A percentile compares a stretch with the other conserved stretches of the same genome.
Evolutionary conservation across 768 basidiomycete species (phyloP).

Genomic region (Dioszegia hungarica): DNA sequence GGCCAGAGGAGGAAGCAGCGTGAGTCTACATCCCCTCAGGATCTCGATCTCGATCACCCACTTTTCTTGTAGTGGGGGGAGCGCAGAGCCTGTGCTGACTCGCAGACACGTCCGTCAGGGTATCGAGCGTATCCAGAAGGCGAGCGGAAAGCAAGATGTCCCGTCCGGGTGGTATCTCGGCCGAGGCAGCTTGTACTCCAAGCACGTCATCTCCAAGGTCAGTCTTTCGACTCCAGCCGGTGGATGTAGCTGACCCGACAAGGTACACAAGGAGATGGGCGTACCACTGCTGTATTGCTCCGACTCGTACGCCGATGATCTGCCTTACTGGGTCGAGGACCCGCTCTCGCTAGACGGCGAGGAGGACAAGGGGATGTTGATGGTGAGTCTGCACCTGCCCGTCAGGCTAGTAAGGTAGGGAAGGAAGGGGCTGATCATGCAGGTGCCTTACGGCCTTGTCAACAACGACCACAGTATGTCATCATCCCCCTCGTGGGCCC

Average conservation of each 20-base stretch:
- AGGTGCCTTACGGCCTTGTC: conserved; percentile 22
- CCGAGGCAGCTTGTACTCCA: conserved; percentile 13
- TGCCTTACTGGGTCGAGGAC: conserved; percentile 27
- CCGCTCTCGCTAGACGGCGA: conserved; percentile 20
- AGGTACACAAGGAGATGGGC: conserved; percentile 29
- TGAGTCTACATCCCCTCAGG: not conserved
- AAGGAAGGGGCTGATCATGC: not conserved
- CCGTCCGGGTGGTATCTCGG: conserved; percentile 31
- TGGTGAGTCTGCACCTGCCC: conserved; percentile 5
- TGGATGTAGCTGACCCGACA: not conserved
- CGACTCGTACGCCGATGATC: conserved; percentile 29
- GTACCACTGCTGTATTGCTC: conserved; percentile 31
- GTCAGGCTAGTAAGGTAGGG: not conserved
- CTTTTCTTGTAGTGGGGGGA: too few relatives aligned
- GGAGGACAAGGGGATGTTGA: conserved; percentile 31
- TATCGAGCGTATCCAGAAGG: conserved; percentile 10
- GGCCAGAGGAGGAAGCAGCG: conserved; percentile 12
- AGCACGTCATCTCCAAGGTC: conserved; percentile 13
- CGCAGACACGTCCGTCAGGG: conserved; percentile 8
- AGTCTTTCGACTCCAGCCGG: not conserved
- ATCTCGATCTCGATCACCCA: too few relatives aligned
- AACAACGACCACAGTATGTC: conserved; percentile 23
- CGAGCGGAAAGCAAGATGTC: conserved; percentile 11
- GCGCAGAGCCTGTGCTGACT: not conserved
- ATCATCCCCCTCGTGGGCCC: conserved; percentile 3